These are phyloP conservation scores for Corylus avellana DNA, from an alignment of 306 rosid genomes.

Conservation along the genomic window DNA sequence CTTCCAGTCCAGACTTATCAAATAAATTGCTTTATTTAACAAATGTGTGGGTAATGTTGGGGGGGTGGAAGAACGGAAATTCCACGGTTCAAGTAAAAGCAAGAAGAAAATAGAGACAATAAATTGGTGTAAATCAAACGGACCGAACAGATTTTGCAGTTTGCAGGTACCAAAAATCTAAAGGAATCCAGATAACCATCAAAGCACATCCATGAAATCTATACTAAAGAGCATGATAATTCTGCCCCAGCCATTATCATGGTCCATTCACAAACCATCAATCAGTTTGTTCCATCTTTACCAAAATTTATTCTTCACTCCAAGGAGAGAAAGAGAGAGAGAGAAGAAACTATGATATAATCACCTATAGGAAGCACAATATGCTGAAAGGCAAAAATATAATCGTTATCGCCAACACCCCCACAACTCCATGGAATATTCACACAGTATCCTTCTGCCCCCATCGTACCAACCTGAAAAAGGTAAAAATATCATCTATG, in stretches of 20 bases:
- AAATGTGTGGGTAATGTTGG: too few relatives aligned
- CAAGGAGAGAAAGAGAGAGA: neutral
- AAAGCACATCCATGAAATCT: too few relatives aligned
- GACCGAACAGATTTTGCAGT: too few relatives aligned
- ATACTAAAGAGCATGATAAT: neutral
- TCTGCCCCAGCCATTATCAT: too few relatives aligned
- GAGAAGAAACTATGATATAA: slow-evolving; percentile 22
- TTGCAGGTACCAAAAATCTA: too few relatives aligned
- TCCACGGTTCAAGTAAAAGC: too few relatives aligned
- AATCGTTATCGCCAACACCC: slow-evolving; percentile 94
- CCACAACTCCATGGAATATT: slow-evolving; percentile 93
- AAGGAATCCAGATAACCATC: neutral
- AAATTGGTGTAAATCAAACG: too few relatives aligned
- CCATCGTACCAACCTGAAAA: slow-evolving; percentile 83
- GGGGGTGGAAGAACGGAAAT: too few relatives aligned
- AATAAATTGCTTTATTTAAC: too few relatives aligned
- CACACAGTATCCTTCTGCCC: slow-evolving; percentile 96
- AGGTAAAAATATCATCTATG: slow-evolving; percentile 21
- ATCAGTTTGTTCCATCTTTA: too few relatives aligned
- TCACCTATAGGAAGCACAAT: slow-evolving; percentile 94
- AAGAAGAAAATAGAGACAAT: too few relatives aligned
- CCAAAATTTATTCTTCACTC: neutral
- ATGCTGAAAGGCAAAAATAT: slow-evolving; percentile 82
- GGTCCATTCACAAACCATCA: too few relatives aligned
- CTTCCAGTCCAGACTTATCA: neutral